Evolutionary conservation across 2,329 filamentous ascomycete genomes (phyloP).

Genomic region (Penicillium sp.): DNA sequence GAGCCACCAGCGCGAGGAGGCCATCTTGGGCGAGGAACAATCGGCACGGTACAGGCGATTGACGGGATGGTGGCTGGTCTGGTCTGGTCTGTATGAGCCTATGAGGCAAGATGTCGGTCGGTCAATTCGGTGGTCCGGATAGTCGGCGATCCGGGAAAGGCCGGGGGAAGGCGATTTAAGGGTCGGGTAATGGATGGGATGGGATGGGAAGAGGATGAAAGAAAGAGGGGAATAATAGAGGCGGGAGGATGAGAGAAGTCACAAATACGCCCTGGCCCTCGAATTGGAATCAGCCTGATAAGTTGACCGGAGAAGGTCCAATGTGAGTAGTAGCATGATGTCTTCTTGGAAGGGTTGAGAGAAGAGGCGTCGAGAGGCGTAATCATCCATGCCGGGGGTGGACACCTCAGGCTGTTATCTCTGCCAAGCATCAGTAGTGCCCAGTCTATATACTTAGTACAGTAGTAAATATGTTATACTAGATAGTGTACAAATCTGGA

Average conservation of each 20-base stretch:
- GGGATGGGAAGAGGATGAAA: not conserved
- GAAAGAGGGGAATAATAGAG: not conserved
- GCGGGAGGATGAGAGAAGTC: not conserved
- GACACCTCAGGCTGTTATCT: conserved; percentile 4
- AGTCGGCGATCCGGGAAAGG: conserved; percentile 2
- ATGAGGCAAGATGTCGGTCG: conserved; percentile 9
- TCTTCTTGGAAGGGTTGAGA: not conserved
- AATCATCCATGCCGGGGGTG: not conserved
- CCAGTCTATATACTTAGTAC: no score
- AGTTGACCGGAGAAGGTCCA: not conserved
- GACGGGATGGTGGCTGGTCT: not conserved
- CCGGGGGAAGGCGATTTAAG: not conserved
- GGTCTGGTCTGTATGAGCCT: no score
- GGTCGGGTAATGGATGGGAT: not conserved
- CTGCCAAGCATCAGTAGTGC: not conserved
- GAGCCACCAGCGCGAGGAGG: conserved; percentile 62
- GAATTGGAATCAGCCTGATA: not conserved
- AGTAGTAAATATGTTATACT: no score
- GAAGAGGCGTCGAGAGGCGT: not conserved
- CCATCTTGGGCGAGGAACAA: conserved; percentile 26
- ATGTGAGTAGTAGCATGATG: not conserved
- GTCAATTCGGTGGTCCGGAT: not conserved
- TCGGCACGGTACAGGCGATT: not conserved
- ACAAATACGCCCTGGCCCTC: not conserved
- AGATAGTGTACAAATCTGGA: no score